Evolutionary conservation across 768 basidiomycete species (phyloP), one percentile per base, ranked within the genome.

Genomic region (Xerocomellus dryophilus): DNA sequence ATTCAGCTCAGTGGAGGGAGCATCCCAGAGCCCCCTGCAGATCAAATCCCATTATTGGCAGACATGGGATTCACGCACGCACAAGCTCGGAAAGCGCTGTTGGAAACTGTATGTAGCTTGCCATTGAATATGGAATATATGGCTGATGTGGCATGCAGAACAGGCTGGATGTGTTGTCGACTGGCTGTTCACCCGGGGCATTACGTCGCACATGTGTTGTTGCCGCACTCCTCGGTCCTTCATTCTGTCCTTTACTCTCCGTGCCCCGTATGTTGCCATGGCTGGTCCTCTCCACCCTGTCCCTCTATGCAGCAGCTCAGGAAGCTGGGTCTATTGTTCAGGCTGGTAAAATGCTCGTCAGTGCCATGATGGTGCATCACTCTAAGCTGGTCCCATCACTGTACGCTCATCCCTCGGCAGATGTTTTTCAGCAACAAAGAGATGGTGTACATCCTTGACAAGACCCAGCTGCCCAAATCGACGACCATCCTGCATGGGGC

Each of bases 1-100:
- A 82, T 93, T 27, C 74, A 75, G 48, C 51, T 68, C 0, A 29
- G 65, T 9, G 59, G 63, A 6, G 34, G 63, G 1, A 61, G 58
- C 9, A 74, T 57, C 3, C 63, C 77, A 1, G 90, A 90, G 56
- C 87, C 90, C 0, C 75, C 85, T 0, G 68, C 76, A 0, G 93
- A 91, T 10, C 83, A 90, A 62, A 80, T 98, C 2, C 64, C 69
- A 25, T 81, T 88, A 80, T 74, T 98, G 36, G 73, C 76, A 1
- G 93, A 96, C 61, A 97, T 99, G 95, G 96, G 97, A 14, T 98
- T 98, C 72, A 89, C 88, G 0, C 47, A 69, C 12, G 78, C 83
- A 8, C 94, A 98, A 65, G 93, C 92, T 0, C 75, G 79, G 39
- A 98, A 98, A 64, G 94, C 96, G 0, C 74, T 99, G 10, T 74